Percentiles rank a stretch among this genome's conserved stretches.
Conservation (phyloP, 352 stramenopile genomes). For the Lagenidium giganteum region DNA sequence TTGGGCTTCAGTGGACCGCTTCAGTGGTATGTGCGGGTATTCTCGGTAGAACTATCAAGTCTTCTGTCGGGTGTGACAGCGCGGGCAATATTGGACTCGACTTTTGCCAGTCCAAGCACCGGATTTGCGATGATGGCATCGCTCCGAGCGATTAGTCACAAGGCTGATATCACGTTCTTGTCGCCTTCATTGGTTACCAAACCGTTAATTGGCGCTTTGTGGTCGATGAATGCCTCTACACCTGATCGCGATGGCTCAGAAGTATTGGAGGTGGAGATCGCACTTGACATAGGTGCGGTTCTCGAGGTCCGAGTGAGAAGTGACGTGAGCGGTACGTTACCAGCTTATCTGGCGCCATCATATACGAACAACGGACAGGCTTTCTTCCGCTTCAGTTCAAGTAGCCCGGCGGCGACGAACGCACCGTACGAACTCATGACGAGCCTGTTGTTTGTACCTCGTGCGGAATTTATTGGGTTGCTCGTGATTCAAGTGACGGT, state of each 20-base stretch:
- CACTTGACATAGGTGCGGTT: background rate
- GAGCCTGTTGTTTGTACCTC: slow-evolving; percentile 6
- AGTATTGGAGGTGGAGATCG: background rate
- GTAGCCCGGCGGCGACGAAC: too few species aligned
- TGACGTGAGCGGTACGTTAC: too few species aligned
- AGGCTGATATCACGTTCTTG: background rate
- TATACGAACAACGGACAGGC: too few species aligned
- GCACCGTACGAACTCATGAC: too few species aligned
- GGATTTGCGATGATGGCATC: background rate
- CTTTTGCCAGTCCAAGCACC: background rate
- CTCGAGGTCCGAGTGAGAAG: too few species aligned
- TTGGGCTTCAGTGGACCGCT: slow-evolving; percentile 9
- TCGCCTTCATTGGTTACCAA: slow-evolving; percentile 9
- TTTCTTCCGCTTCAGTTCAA: too few species aligned
- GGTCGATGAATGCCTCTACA: background rate
- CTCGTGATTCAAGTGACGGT: slow-evolving; percentile 4
- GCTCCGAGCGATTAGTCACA: slow-evolving; percentile 9
- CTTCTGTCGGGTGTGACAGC: background rate
- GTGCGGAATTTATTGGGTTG: slow-evolving; percentile 11
- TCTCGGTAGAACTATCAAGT: slow-evolving; percentile 3
- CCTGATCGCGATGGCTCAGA: slow-evolving; percentile 12
- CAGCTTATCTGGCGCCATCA: too few species aligned
- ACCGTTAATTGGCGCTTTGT: slow-evolving; percentile 1
- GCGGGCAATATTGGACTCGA: background rate
- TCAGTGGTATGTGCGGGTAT: background rate